Conservation (phyloP, 345 rosid species). For the Sonneratia alba region DNA sequence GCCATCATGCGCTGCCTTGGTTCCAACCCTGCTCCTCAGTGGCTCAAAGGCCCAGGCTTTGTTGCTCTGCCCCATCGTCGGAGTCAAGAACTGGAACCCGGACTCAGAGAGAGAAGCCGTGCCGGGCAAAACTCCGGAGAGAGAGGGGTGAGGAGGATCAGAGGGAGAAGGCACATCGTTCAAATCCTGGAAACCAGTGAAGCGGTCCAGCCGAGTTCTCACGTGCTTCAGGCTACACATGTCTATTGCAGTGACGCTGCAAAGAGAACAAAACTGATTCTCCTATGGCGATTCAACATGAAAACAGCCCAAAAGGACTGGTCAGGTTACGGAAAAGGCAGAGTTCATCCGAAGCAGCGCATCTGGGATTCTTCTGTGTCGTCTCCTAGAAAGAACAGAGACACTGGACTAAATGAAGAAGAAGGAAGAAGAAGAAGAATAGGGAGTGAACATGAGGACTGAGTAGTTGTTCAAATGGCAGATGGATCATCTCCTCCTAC, state of each 20-base stretch:
- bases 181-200: background rate
- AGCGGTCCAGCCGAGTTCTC: background rate
- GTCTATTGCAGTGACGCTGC: background rate
- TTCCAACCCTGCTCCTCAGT: background rate
- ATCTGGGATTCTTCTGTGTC: background rate
- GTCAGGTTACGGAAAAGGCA: background rate
- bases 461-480: too few relatives aligned
- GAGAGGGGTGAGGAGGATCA: background rate
- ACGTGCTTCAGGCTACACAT: background rate
- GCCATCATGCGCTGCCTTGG: background rate
- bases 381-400: background rate
- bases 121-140: background rate
- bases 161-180: background rate
- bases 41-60: constrained; percentile 1
- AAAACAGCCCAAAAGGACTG: background rate
- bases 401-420: background rate
- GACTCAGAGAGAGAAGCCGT: background rate
- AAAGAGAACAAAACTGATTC: background rate
- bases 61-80: background rate
- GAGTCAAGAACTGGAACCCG: background rate
- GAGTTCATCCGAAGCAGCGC: too few relatives aligned
- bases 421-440: too few relatives aligned
- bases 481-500: background rate
- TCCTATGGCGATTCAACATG: background rate
- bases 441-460: too few relatives aligned